Evolutionary conservation across 73 alveolate species (phyloP), one percentile per base, ranked within the genome.

Genomic region (Paramecium tetraurelia): DNA sequence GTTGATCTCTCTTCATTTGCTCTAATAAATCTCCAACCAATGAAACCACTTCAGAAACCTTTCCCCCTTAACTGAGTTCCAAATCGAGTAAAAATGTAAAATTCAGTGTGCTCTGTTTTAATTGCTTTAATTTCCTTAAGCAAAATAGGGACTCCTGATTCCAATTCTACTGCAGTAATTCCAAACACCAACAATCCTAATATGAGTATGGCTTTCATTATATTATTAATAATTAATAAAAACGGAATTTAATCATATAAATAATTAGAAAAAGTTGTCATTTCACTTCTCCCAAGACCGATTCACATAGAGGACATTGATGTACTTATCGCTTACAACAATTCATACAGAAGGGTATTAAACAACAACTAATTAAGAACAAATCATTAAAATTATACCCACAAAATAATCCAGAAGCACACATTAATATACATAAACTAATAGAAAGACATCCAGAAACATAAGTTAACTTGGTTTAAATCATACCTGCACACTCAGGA

Each of bases 41-140:
- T 44, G 43, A 27, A 44, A 80, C 90, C 0, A 80, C 90, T 22
- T 80, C 90, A 20, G 46, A 33, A 22, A 80, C 46, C 50, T 80
- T 80, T 43, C 63, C 72, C 20, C 90, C 90, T 46, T 80, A 80
- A 44, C 76, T 44, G 21, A 80, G 90, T 35, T 80, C 90, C 31
- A 80, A 80, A 80, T 80, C 90, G 5, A 80, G 57, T 46, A 80
- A 48, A 63, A 31, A 31, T 46, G 46, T 80, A 46, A 46, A 80
- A 80, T 14, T 80, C 90, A 6, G 90, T 31, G 18, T 80, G 46
- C 14, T 80, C 90, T 14, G 90, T 31, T 46, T 80, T 80, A 0
- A 80, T 41, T 80, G 90, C 90, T 35, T 48, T 80, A 9, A 80
- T 80, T 80, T 80, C 90, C 90, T 80, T 80, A n/a, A 80, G 75